phyloP scores from a whole-genome alignment of 2,329 filamentous ascomycete genomes.

The Dendryphion nanum region DNA sequence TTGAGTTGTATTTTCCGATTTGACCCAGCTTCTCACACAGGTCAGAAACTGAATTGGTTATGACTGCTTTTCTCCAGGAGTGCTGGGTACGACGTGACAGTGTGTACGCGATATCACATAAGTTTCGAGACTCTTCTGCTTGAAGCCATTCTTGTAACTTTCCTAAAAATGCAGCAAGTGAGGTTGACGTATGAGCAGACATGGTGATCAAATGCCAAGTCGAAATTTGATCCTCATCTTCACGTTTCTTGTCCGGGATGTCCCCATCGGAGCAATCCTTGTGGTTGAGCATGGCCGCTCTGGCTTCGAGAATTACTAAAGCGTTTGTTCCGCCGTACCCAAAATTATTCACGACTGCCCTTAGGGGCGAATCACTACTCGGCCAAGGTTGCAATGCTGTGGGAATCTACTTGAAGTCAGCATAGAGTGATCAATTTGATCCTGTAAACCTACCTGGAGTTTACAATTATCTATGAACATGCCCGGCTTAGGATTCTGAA shows the following conservation, averaged over 20 bases:
- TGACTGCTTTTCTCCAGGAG: neutral
- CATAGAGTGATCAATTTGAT: neutral
- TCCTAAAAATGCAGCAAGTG: neutral
- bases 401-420: neutral
- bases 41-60: neutral
- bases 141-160: neutral
- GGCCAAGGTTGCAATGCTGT: neutral
- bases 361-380: neutral
- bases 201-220: too few species aligned
- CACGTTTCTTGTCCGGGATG: neutral
- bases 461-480: slow-evolving; percentile 3
- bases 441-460: neutral
- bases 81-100: neutral
- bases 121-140: neutral
- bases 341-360: slow-evolving; percentile 11
- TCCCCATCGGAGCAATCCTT: neutral
- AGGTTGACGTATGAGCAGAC: too few species aligned
- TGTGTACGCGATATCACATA: slow-evolving; percentile 1
- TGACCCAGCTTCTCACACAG: neutral
- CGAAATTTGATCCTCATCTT: too few species aligned
- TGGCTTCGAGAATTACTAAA: slow-evolving; percentile 11
- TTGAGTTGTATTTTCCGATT: neutral
- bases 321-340: slow-evolving; percentile 14
- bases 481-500: slow-evolving; percentile 11
- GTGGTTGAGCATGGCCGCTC: neutral